These are phyloP conservation scores for Citrullus amarus DNA, from an alignment of 306 rosid species.

Conservation along the genomic window DNA sequence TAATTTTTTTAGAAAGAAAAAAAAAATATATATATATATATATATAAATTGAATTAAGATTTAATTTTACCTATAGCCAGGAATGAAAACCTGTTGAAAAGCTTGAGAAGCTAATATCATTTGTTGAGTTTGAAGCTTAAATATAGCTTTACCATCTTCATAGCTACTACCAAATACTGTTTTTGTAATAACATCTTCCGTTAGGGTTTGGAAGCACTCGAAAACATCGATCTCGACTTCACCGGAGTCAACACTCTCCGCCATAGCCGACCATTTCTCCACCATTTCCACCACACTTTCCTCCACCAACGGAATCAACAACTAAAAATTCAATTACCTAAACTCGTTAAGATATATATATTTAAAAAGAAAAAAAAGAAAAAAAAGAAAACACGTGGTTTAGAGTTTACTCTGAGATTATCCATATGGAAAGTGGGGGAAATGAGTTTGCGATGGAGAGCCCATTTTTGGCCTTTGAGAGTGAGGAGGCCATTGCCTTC, in stretches of 20 bases:
- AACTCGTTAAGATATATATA: too few species aligned
- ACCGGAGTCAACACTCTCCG: conserved; percentile 7
- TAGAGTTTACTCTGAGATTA: conserved; percentile 46
- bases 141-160: conserved; percentile 81
- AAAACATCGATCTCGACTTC: conserved; percentile 68
- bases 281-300: conserved; percentile 65
- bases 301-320: conserved; percentile 74
- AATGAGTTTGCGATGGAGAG: conserved; percentile 73
- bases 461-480: conserved; percentile 93
- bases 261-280: conserved; percentile 53
- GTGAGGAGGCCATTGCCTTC: conserved; percentile 97
- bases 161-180: conserved; percentile 83
- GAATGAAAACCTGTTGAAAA: conserved; percentile 78
- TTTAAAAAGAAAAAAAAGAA: too few species aligned
- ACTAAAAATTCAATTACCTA: not conserved
- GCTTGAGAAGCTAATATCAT: conserved; percentile 76
- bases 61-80: conserved; percentile 65
- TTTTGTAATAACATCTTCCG: conserved; percentile 71
- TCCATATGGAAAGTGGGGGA: conserved; percentile 90
- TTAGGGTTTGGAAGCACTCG: conserved; percentile 60
- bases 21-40: too few species aligned
- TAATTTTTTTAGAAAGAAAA: not conserved
- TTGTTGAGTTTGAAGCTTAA: conserved; percentile 63
- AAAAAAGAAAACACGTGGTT: too few species aligned
- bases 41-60: too few species aligned